phyloP scores from a whole-genome alignment of 1,139 yeast genomes.

The Sugiyamaella grinbergsii region DNA sequence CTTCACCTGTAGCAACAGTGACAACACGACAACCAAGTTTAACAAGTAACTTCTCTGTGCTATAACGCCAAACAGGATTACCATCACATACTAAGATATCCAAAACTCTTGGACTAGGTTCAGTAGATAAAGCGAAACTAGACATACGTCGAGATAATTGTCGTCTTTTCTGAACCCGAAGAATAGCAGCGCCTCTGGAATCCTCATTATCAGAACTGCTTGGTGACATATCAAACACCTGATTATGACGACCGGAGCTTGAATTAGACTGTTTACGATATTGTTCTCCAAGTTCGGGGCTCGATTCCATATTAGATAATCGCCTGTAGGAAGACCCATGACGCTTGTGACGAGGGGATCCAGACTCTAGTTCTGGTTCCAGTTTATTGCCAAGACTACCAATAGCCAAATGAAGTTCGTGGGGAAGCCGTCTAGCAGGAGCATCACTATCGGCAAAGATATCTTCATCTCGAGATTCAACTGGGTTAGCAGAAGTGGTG shows the following conservation, averaged over 20 bases:
- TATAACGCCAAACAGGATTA: conserved; percentile 76
- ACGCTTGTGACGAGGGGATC: conserved; percentile 20
- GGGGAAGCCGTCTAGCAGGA: conserved; percentile 15
- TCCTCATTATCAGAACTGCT: conserved; percentile 75
- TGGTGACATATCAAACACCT: conserved; percentile 56
- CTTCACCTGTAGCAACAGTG: conserved; percentile 78
- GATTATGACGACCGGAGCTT: conserved; percentile 25
- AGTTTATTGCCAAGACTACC: conserved; percentile 9
- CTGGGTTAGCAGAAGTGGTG: conserved; percentile 17
- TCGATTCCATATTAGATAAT: conserved; percentile 34
- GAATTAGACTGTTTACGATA: conserved; percentile 35
- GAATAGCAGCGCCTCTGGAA: conserved; percentile 50
- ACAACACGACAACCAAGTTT: conserved; percentile 80
- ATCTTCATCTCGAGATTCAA: conserved; percentile 19
- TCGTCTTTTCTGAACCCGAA: conserved; percentile 60
- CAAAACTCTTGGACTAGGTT: conserved; percentile 43
- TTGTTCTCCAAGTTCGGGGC: conserved; percentile 37
- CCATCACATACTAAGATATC: conserved; percentile 86
- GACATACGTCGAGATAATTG: conserved; percentile 34
- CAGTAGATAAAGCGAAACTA: conserved; percentile 14
- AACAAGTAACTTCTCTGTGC: conserved; percentile 65
- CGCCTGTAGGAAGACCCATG: conserved; percentile 27
- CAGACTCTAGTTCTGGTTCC: conserved; percentile 12
- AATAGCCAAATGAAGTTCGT: conserved; percentile 22
- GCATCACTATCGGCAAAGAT: conserved; percentile 14